Evolutionary conservation across 495 filamentous ascomycete genomes (phyloP).

Genomic region (Podospora sp.): DNA sequence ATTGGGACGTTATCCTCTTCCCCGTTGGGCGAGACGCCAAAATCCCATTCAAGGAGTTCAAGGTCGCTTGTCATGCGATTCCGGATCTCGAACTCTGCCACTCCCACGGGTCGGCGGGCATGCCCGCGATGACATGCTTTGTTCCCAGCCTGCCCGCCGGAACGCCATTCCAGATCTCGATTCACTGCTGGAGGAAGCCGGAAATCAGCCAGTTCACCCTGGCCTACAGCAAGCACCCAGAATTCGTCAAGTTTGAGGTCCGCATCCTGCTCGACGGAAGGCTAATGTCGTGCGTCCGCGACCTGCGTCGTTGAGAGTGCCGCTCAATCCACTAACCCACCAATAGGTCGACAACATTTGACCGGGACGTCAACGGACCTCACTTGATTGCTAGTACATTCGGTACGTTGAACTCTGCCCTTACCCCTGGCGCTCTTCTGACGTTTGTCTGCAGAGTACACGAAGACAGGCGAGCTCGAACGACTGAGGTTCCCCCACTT

Average conservation of each 20-base stretch:
- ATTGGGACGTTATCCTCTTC: slow-evolving; percentile 85
- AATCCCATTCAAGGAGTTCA: slow-evolving; percentile 83
- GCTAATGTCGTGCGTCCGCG: slow-evolving; percentile 59
- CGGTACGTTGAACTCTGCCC: slow-evolving; percentile 35
- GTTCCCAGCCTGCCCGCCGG: slow-evolving; percentile 65
- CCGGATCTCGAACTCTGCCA: slow-evolving; percentile 59
- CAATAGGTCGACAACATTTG: slow-evolving; percentile 57
- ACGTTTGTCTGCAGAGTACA: slow-evolving; percentile 52
- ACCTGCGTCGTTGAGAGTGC: neutral
- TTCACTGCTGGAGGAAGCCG: slow-evolving; percentile 80
- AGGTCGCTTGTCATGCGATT: slow-evolving; percentile 76
- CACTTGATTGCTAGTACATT: slow-evolving; percentile 54
- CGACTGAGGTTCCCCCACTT: slow-evolving; percentile 73
- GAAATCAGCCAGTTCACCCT: slow-evolving; percentile 62
- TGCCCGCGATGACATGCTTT: slow-evolving; percentile 78
- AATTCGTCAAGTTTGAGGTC: slow-evolving; percentile 66
- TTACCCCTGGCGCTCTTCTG: neutral
- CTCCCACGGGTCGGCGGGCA: slow-evolving; percentile 44
- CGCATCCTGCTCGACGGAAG: slow-evolving; percentile 72
- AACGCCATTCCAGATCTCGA: slow-evolving; percentile 70
- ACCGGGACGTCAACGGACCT: slow-evolving; percentile 62
- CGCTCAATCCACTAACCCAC: neutral
- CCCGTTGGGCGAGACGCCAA: slow-evolving; percentile 51
- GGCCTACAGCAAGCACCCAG: slow-evolving; percentile 61
- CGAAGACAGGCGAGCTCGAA: slow-evolving; percentile 64